phyloP scores from a whole-genome alignment of 148 eudicot species.

The Vaccinium darrowii region DNA sequence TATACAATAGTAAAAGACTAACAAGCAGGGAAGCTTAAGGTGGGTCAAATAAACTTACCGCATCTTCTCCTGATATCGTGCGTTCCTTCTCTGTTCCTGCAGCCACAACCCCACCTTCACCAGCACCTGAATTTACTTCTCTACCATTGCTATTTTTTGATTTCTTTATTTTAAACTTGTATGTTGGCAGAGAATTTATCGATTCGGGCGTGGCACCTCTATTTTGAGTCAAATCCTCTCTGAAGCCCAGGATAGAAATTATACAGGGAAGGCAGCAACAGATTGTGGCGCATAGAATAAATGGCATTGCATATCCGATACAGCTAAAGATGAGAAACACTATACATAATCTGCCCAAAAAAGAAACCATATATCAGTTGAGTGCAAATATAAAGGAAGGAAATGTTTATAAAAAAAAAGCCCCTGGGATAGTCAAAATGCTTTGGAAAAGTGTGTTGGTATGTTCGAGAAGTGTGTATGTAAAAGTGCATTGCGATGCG shows the following conservation, averaged over 20 bases:
- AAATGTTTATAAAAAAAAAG: background rate
- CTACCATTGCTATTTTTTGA: conserved; percentile 37
- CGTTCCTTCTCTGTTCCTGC: conserved; percentile 91
- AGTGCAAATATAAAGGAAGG: conserved; percentile 6
- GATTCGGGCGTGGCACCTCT: conserved; percentile 89
- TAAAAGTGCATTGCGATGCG: background rate
- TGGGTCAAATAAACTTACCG: conserved; percentile 47
- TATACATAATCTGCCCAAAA: conserved; percentile 71
- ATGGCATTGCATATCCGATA: conserved; percentile 96
- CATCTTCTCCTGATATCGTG: conserved; percentile 85
- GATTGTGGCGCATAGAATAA: conserved; percentile 87
- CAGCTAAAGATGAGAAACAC: conserved; percentile 87
- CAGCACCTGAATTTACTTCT: conserved; percentile 30
- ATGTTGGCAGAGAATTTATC: conserved; percentile 79
- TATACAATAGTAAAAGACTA: background rate
- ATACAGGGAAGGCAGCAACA: conserved; percentile 98
- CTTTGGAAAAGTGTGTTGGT: background rate
- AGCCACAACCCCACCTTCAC: conserved; percentile 72
- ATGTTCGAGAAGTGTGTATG: background rate
- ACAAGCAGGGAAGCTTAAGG: background rate
- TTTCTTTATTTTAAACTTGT: conserved; percentile 81
- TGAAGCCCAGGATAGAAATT: conserved; percentile 77
- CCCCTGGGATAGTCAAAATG: background rate
- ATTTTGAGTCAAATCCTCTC: conserved; percentile 74
- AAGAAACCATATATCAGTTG: conserved; percentile 12